Percentiles rank a stretch among this genome's conserved stretches.
Evolutionary conservation across 148 eudicot species (phyloP).

Genomic region (Vaccinium myrtillus): DNA sequence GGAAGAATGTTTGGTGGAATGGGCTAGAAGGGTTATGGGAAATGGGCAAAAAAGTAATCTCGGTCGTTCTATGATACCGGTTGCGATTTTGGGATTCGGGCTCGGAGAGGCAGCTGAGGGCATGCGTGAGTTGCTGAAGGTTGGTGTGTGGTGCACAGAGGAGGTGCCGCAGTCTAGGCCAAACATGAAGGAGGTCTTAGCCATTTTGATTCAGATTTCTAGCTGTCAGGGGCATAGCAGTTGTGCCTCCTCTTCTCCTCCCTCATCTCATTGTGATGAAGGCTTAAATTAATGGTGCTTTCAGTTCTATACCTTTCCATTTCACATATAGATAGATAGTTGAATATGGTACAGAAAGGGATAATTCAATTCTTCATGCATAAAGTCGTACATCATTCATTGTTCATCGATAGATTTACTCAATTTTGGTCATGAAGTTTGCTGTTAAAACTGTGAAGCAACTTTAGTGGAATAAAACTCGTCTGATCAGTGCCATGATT

Average conservation of each 20-base stretch:
- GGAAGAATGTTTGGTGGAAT: slow-evolving; percentile 86
- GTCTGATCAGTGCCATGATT: not conserved
- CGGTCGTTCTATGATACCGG: slow-evolving; percentile 28
- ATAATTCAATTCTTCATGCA: slow-evolving; percentile 8
- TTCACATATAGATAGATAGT: not conserved
- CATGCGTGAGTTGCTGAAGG: slow-evolving; percentile 59
- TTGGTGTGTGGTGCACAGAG: slow-evolving; percentile 71
- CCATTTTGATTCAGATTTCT: slow-evolving; percentile 52
- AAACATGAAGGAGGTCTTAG: slow-evolving; percentile 88
- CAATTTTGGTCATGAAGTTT: not conserved
- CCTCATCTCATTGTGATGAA: slow-evolving; percentile 2
- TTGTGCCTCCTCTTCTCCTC: slow-evolving; percentile 11
- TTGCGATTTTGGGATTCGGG: slow-evolving; percentile 40
- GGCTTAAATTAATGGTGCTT: not conserved
- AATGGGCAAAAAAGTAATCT: slow-evolving; percentile 28
- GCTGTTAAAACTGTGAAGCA: not conserved
- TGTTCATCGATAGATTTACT: not conserved
- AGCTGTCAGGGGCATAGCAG: not conserved
- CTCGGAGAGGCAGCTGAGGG: slow-evolving; percentile 50
- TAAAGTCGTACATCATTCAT: slow-evolving; percentile 17
- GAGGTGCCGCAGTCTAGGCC: slow-evolving; percentile 81
- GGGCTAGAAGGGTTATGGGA: slow-evolving; percentile 67
- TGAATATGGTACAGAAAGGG: not conserved
- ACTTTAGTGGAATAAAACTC: not conserved
- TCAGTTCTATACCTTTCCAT: not conserved